phyloP scores from a whole-genome alignment of 1,284 basidiomycete species.

The Lentinus polychrous region DNA sequence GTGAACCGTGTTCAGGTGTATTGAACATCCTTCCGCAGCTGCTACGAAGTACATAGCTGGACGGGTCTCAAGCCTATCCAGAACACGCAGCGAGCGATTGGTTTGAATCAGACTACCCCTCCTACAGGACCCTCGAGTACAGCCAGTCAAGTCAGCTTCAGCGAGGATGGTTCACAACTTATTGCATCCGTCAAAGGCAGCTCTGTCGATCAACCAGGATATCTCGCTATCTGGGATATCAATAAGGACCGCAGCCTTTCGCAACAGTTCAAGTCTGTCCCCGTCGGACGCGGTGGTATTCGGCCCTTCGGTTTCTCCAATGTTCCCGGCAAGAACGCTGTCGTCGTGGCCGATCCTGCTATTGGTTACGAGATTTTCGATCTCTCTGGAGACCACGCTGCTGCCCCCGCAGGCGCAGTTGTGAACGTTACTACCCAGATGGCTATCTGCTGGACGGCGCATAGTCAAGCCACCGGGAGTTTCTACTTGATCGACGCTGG shows the following conservation, averaged over 20 bases:
- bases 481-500: conserved; percentile 43
- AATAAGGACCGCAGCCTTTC: conserved; percentile 26
- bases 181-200: conserved; percentile 41
- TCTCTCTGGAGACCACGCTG: conserved; percentile 11
- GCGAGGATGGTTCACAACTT: conserved; percentile 34
- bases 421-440: conserved; percentile 29
- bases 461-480: conserved; percentile 38
- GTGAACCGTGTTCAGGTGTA: not conserved
- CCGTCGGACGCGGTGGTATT: conserved; percentile 19
- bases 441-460: conserved; percentile 43
- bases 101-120: conserved; percentile 40
- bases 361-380: conserved; percentile 27
- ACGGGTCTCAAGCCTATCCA: conserved; percentile 31
- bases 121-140: conserved; percentile 31
- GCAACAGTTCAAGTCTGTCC: conserved; percentile 16
- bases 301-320: conserved; percentile 27
- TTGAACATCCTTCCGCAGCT: conserved; percentile 23
- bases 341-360: conserved; percentile 27
- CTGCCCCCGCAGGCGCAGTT: conserved; percentile 2
- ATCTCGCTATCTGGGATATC: conserved; percentile 41
- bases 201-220: conserved; percentile 31
- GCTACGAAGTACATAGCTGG: conserved; percentile 35
- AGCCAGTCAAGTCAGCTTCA: conserved; percentile 38
- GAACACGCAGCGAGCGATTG: conserved; percentile 34
- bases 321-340: conserved; percentile 25